Percentiles rank a stretch among this genome's conserved stretches.
Conservation (phyloP, 2,329 filamentous ascomycete genomes). For the Biscogniauxia marginata region DNA sequence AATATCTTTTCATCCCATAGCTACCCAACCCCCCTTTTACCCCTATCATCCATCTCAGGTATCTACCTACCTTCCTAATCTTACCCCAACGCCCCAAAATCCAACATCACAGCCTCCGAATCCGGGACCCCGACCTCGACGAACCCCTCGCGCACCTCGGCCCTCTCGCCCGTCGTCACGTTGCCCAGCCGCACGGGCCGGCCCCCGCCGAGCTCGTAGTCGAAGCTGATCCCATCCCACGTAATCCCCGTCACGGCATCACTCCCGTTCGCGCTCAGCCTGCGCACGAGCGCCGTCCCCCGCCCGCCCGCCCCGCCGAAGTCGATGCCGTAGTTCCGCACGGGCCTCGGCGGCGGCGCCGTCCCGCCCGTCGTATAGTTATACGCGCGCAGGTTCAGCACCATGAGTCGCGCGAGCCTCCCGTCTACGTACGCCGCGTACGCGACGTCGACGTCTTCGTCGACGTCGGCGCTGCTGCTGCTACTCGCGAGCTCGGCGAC, state of each 20-base stretch:
- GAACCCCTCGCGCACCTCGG: conserved; percentile 36
- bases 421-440: conserved; percentile 54
- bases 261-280: conserved; percentile 60
- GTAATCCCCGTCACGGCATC: conserved; percentile 62
- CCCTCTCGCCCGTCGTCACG: conserved; percentile 50
- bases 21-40: background rate
- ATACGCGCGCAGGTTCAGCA: conserved; percentile 59
- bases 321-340: conserved; percentile 42
- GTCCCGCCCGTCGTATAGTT: conserved; percentile 54
- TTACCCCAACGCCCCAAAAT: conserved; percentile 26
- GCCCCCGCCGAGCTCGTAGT: conserved; percentile 56
- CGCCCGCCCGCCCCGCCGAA: conserved; percentile 25
- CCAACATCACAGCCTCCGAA: conserved; percentile 41
- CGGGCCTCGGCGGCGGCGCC: conserved; percentile 30
- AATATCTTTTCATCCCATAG: background rate
- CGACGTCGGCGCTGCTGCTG: too few species aligned
- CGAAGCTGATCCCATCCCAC: conserved; percentile 62
- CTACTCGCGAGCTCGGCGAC: conserved; percentile 44
- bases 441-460: conserved; percentile 47
- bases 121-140: conserved; percentile 41
- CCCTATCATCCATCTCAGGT: background rate
- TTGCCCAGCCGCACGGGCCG: conserved; percentile 53
- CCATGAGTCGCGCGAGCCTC: conserved; percentile 45
- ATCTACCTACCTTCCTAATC: background rate
- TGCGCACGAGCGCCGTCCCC: conserved; percentile 38